Evolutionary conservation across 2,329 filamentous ascomycete genomes (phyloP).

Genomic region (Xylariales sp.): DNA sequence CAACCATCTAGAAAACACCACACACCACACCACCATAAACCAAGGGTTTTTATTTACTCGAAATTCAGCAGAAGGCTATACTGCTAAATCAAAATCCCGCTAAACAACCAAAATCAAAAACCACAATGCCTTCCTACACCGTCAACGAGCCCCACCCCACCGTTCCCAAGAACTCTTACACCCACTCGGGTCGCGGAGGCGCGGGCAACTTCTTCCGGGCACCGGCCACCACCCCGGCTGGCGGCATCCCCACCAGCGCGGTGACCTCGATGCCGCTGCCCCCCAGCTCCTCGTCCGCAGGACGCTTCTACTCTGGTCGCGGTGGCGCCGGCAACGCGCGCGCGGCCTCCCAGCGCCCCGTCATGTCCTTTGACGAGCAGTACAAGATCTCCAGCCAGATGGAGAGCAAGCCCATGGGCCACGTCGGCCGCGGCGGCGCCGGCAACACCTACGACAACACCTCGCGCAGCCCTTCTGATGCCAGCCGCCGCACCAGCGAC

Average conservation of each 20-base stretch:
- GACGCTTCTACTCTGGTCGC: conserved; percentile 60
- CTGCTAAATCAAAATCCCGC: too few relatives aligned
- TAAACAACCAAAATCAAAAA: conserved; percentile 5
- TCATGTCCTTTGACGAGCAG: conserved; percentile 66
- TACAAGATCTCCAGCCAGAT: conserved; percentile 50
- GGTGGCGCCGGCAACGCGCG: conserved; percentile 65
- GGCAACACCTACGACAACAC: conserved; percentile 52
- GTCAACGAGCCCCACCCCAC: conserved; percentile 46
- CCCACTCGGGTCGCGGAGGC: conserved; percentile 51
- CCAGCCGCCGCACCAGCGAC: conserved; percentile 20
- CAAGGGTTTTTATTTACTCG: too few relatives aligned
- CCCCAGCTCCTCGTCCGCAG: conserved; percentile 30
- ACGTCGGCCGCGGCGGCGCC: conserved; percentile 61
- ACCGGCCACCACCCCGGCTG: conserved; percentile 32
- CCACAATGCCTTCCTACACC: conserved; percentile 36
- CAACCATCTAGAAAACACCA: too few relatives aligned
- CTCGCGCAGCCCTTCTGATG: conserved; percentile 2
- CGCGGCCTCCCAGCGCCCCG: conserved; percentile 45
- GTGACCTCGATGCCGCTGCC: conserved; percentile 40
- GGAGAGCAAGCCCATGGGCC: conserved; percentile 48
- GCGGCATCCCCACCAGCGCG: conserved; percentile 40
- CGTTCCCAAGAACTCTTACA: conserved; percentile 39
- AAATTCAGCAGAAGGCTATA: too few relatives aligned
- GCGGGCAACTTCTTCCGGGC: conserved; percentile 52
- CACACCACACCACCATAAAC: too few relatives aligned